Percentiles rank a stretch among this genome's conserved stretches.
Conservation (phyloP, 2,329 filamentous ascomycete genomes). For the Rachicladosporium sp. region DNA sequence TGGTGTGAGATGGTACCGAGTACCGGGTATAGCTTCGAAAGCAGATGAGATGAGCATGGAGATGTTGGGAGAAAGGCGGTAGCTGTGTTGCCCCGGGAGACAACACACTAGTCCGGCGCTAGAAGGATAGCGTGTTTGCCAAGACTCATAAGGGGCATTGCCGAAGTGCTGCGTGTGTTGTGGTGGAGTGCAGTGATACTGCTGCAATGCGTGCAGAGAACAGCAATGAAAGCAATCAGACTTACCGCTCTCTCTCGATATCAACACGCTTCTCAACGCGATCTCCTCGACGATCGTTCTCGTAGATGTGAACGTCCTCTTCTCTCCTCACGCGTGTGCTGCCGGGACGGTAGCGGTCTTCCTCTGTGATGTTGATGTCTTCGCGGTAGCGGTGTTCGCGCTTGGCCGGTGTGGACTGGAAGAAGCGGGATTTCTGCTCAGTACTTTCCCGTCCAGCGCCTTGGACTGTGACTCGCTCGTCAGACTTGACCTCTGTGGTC, state of each 20-base stretch:
- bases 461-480: slow-evolving; percentile 70
- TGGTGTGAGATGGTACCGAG: slow-evolving; percentile 6
- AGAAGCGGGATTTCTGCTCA: slow-evolving; percentile 58
- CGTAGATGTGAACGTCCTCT: slow-evolving; percentile 27
- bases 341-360: slow-evolving; percentile 60
- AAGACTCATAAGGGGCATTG: slow-evolving; percentile 17
- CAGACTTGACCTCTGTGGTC: slow-evolving; percentile 65
- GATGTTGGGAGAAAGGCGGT: slow-evolving; percentile 10
- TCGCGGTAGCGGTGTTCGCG: slow-evolving; percentile 54
- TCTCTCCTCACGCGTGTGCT: slow-evolving; percentile 41
- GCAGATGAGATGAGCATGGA: slow-evolving; percentile 11
- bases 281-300: slow-evolving; percentile 20
- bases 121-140: slow-evolving; percentile 20
- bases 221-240: slow-evolving; percentile 12
- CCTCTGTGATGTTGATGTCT: slow-evolving; percentile 74
- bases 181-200: background rate
- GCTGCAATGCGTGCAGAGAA: slow-evolving; percentile 7
- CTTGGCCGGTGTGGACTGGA: slow-evolving; percentile 47
- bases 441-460: slow-evolving; percentile 96
- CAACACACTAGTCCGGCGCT: slow-evolving; percentile 20
- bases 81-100: slow-evolving; percentile 18
- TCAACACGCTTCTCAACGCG: slow-evolving; percentile 24
- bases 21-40: slow-evolving; percentile 6
- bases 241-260: slow-evolving; percentile 42
- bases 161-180: slow-evolving; percentile 5